Evolutionary conservation across 768 basidiomycete genomes (phyloP), one percentile per base, ranked within the genome.

Genomic region (Pilatotrama ljubarskyi): DNA sequence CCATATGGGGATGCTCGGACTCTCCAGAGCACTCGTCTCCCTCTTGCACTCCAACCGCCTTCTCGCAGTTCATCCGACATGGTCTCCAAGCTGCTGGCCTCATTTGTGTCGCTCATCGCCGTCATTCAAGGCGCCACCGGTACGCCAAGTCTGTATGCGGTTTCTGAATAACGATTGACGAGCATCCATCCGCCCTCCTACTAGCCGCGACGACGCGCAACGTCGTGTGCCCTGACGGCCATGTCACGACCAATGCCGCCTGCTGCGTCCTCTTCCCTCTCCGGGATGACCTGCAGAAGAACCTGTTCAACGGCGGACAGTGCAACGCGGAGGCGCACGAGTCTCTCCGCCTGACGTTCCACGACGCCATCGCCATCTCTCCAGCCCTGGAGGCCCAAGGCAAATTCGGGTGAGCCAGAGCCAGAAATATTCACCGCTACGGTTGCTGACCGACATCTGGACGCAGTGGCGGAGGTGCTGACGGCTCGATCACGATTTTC

Each of bases 401-500:
- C 14, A 29, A 40, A 25, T 60, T 60, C 24, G 58, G 58, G 53
- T 55, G 22, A 65, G 55, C 58, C 5, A 59, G 18, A 64, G 61
- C n/a, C 26, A n/a, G 24, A 1, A 11, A 18, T 4, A 11, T 18
- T 24, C 32, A 5, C 2, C 42, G 18, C 36, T 37, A 17, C 22
- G 15, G 5, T 22, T 2, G 37, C 25, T 25, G 24, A 7, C 15
- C 5, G n/a, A 40, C 7, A 20, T 35, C 14, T 46, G 25, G 40
- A 20, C 32, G 32, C 47, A 66, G 60, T 22, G 69, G 72, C 44
- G 68, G 67, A 46, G 72, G 72, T 25, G 72, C 70, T 43, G 81
- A 83, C 59, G 82, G 80, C 18, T 81, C 80, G 7, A 76, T 82
- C 62, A 72, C 80, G 55, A 70, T 71, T 5, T 82, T 83, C 67